Percentiles rank a stretch among this genome's conserved stretches.
These are phyloP conservation scores for Neohortaea acidophila DNA, from an alignment of 495 filamentous ascomycete genomes.

Conservation along the genomic window DNA sequence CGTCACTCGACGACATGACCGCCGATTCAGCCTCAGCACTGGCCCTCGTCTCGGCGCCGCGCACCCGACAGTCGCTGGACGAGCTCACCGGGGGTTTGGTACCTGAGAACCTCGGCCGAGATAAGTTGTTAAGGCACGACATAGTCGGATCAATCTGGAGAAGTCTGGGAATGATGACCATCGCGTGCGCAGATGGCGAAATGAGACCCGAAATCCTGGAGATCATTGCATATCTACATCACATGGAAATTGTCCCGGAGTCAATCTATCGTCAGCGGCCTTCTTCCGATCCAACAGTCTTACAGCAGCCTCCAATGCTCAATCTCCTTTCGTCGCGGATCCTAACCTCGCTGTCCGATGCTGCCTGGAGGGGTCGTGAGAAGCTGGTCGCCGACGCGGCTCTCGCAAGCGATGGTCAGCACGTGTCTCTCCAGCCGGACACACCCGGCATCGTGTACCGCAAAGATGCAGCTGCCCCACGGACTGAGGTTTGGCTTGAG, in stretches of 20 bases:
- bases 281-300: conserved; percentile 22
- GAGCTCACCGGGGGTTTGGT: conserved; percentile 13
- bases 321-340: conserved; percentile 42
- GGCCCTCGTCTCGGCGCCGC: not conserved
- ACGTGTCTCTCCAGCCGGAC: conserved; percentile 27
- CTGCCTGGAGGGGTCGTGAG: conserved; percentile 43
- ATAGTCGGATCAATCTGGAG: conserved; percentile 34
- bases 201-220: conserved; percentile 42
- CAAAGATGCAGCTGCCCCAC: conserved; percentile 36
- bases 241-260: conserved; percentile 39
- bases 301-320: conserved; percentile 43
- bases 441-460: conserved; percentile 38
- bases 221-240: conserved; percentile 46
- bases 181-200: conserved; percentile 35
- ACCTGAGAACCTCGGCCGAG: conserved; percentile 1
- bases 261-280: conserved; percentile 39
- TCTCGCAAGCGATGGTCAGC: conserved; percentile 28
- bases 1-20: not conserved
- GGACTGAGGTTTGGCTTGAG: conserved; percentile 50
- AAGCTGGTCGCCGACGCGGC: conserved; percentile 31
- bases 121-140: conserved; percentile 3
- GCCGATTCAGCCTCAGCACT: not conserved
- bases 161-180: conserved; percentile 39
- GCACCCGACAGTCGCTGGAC: conserved; percentile 1
- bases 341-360: conserved; percentile 45